Base-by-base conservation (phyloP, 225 moss, liverwort and hornwort species). In the Rhytidiadelphus loreus region DNA sequence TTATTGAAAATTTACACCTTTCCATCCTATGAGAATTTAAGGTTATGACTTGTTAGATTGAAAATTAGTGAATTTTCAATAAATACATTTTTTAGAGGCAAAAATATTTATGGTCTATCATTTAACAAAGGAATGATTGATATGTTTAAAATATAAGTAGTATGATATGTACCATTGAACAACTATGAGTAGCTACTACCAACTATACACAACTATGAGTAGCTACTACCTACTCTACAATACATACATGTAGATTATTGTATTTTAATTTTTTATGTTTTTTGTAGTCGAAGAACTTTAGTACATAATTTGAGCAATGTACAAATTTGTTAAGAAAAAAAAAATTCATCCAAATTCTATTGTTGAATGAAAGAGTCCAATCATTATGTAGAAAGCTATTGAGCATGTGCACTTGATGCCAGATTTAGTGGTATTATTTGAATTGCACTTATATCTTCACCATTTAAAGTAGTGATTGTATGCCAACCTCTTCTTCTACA, bases 361-460 rank as follows among this genome's bases (percentile, higher is more conserved):
- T 12, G 11, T 28, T 57, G 4, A 56, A n/a, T 78, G 2, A 57
- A 56, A 79, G 16, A n/a, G 1, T 79, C 2, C 55, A n/a, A n/a
- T 79, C 39, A 26, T 56, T 39, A 5, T 39, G 3, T 57, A 12
- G 3, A 55, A 39, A 28, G 57, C 11, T 56, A 26, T n/a, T n/a
- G 22, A 50, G 4, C 3, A 12, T 77, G 3, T 56, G 4, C 50
- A 50, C 50, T 50, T n/a, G 35, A 76, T 76, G 50, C 8, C 0
- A 26, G 0, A 56, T 26, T 0, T 0, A n/a, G 5, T 56, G 17
- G 26, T 56, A n/a, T 11, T n/a, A n/a, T n/a, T n/a, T 15, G 4
- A 78, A 56, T n/a, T 78, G 11, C 1, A 26, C 3, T 26, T 17
- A 22, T 50, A 9, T 17, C 55, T 55, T 56, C 3, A 56, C 2